These are phyloP conservation scores for Sphagnum magellanicum DNA, from an alignment of 228 moss, liverwort and hornwort species.

Conservation along the genomic window DNA sequence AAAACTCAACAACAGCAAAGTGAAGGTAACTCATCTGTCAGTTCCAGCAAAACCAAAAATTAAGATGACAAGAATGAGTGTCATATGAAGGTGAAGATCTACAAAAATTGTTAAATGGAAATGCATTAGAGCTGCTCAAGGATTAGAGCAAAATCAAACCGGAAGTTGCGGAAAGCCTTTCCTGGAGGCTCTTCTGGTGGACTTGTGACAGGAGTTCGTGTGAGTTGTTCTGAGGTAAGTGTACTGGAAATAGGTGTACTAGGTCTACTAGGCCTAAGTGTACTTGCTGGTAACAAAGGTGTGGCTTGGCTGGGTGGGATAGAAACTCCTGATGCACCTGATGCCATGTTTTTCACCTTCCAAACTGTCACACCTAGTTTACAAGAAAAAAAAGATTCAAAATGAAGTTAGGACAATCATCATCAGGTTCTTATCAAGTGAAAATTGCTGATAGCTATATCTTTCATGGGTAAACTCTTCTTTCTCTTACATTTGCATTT, in stretches of 20 bases:
- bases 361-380: slow-evolving; percentile 52
- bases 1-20: no score
- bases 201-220: slow-evolving; percentile 4
- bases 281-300: slow-evolving; percentile 11
- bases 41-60: no score
- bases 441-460: no score
- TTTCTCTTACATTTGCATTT: no score
- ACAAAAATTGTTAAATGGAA: no score
- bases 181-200: slow-evolving; percentile 39
- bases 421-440: no score
- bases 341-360: slow-evolving; percentile 79
- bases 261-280: no score
- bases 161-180: slow-evolving; percentile 68
- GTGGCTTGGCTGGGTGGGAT: slow-evolving; percentile 31
- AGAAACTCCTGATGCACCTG: slow-evolving; percentile 39
- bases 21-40: no score
- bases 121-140: slow-evolving; percentile 66
- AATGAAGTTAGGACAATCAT: no score
- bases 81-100: no score
- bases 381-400: neutral
- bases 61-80: no score
- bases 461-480: no score
- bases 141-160: slow-evolving; percentile 65
- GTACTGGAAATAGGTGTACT: slow-evolving; percentile 24
- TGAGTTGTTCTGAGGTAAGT: slow-evolving; percentile 1